These are phyloP conservation scores for Hibiscus syriacus DNA, from an alignment of 345 rosid genomes.

Conservation along the genomic window DNA sequence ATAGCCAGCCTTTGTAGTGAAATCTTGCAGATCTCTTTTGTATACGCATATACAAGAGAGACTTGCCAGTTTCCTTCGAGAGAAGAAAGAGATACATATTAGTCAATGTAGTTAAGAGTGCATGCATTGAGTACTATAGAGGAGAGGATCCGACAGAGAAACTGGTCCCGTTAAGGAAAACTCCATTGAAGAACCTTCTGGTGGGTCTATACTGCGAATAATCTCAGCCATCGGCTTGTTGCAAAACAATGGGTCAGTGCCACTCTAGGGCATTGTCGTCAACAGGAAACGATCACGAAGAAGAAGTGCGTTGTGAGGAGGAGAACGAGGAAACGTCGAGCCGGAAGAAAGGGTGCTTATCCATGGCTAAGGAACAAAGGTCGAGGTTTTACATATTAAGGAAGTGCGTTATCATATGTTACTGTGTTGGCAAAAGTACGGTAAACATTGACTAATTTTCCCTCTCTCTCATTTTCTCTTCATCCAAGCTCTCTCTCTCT, in stretches of 20 bases:
- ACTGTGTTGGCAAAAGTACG: too few species aligned
- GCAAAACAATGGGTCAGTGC: conserved; percentile 15
- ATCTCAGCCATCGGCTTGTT: neutral
- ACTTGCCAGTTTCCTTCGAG: neutral
- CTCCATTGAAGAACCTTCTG: conserved; percentile 4
- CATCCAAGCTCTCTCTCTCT: neutral
- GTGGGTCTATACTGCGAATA: conserved; percentile 9
- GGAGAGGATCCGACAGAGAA: too few species aligned
- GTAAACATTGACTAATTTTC: conserved; percentile 16
- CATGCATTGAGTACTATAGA: too few species aligned
- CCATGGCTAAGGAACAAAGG: conserved; percentile 20
- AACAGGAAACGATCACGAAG: neutral
- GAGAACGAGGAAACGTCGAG: conserved; percentile 1
- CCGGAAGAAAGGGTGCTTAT: conserved; percentile 18
- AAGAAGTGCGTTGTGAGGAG: neutral
- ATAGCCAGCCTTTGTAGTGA: neutral
- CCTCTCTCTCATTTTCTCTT: neutral
- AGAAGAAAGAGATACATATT: neutral
- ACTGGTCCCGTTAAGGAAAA: neutral
- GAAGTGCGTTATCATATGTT: too few species aligned
- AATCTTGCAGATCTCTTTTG: neutral
- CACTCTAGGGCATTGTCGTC: conserved; percentile 13
- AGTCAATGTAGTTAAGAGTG: neutral
- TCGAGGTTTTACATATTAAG: conserved; percentile 25
- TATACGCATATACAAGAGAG: neutral